phyloP scores from a whole-genome alignment of 345 rosid species.

The thale cress (Arabidopsis thaliana) region TAIR10.1 NC_003074.8:3624501-3625000 shows the following conservation, averaged over 20 bases:
- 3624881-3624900: constrained; percentile 11
- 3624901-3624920: neutral
- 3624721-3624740: neutral
- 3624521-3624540: constrained; percentile 77
- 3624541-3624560: constrained; percentile 80
- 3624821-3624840: neutral
- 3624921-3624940: constrained; percentile 2
- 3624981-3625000: neutral
- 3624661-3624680: neutral
- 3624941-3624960: neutral
- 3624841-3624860: constrained; percentile 1
- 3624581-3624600: constrained; percentile 8
- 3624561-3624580: constrained; percentile 66
- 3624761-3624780: constrained; percentile 1
- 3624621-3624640: neutral
- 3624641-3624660: constrained; percentile 16
- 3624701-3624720: neutral
- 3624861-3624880: constrained; percentile 41
- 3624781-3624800: constrained; percentile 9
- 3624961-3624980: constrained; percentile 43
- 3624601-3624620: constrained; percentile 1
- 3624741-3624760: neutral
- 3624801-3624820: constrained; percentile 6
- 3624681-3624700: neutral
- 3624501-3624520: constrained; percentile 80